Conservation (phyloP, 331 rosid genomes). For the Quercus tomentella region DNA sequence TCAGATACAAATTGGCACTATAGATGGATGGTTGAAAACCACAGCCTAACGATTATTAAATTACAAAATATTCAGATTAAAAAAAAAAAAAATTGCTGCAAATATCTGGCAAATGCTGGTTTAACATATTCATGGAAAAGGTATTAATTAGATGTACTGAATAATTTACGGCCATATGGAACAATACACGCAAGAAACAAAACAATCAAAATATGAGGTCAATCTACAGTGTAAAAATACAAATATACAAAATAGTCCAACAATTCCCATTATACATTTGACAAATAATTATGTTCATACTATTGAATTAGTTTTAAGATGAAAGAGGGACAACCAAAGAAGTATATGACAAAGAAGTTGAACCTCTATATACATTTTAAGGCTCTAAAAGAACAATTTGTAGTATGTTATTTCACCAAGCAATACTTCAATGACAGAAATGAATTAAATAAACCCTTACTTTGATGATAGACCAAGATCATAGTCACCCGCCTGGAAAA, state of each 20-base stretch:
- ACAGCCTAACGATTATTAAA: background rate
- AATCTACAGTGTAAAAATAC: background rate
- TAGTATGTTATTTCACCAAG: background rate
- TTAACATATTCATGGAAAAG: background rate
- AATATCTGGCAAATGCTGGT: background rate
- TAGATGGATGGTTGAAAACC: background rate
- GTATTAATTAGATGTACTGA: background rate
- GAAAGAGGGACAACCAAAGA: background rate
- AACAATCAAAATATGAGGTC: background rate
- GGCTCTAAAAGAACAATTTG: background rate
- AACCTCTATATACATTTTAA: background rate
- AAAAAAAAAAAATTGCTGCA: background rate
- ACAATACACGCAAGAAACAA: background rate
- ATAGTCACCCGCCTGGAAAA: slow-evolving; percentile 67
- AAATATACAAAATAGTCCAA: background rate
- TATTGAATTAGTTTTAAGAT: background rate
- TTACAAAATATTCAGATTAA: background rate
- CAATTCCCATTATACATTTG: background rate
- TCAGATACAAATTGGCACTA: background rate
- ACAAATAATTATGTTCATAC: background rate
- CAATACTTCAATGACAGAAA: background rate
- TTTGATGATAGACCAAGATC: slow-evolving; percentile 93
- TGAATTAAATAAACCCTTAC: slow-evolving; percentile 35
- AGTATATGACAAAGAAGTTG: background rate
- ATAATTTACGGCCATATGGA: background rate